A percentile compares a stretch with the other conserved stretches of the same genome.
Conservation (phyloP, 1,139 yeast genomes). For the Yamadazyma trypodendri region DNA sequence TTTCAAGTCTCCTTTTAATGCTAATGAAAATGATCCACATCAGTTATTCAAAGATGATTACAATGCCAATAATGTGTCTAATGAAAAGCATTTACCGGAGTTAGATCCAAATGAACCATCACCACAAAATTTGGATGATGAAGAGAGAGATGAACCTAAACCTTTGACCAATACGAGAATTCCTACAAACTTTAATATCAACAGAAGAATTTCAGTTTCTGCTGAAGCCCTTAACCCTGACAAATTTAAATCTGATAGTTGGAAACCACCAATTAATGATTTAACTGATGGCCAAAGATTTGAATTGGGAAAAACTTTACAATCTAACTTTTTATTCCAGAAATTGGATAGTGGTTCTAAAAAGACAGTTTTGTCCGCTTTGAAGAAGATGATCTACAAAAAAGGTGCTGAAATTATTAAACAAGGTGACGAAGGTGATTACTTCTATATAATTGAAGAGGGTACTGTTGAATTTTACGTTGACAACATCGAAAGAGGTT, state of each 20-base stretch:
- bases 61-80: constrained; percentile 32
- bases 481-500: constrained; percentile 68
- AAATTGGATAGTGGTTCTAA: constrained; percentile 75
- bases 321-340: constrained; percentile 77
- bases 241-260: constrained; percentile 54
- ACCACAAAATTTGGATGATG: constrained; percentile 11
- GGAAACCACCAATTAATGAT: constrained; percentile 74
- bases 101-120: constrained; percentile 21
- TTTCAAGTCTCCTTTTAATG: constrained; percentile 63
- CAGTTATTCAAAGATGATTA: constrained; percentile 50
- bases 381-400: constrained; percentile 65
- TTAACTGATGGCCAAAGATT: constrained; percentile 62
- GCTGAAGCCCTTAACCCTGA: constrained; percentile 74
- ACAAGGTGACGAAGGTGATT: constrained; percentile 98
- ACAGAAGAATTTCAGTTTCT: constrained; percentile 83
- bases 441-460: constrained; percentile 80
- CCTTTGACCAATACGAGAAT: constrained; percentile 26
- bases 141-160: constrained; percentile 15
- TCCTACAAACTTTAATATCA: constrained; percentile 67
- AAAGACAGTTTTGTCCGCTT: constrained; percentile 75
- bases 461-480: constrained; percentile 84
- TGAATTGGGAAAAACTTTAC: constrained; percentile 69
- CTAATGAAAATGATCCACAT: constrained; percentile 57
- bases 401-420: constrained; percentile 69
- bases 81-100: constrained; percentile 22